These are phyloP conservation scores for Prosopis cineraria DNA, from an alignment of 306 rosid genomes.

Conservation along the genomic window DNA sequence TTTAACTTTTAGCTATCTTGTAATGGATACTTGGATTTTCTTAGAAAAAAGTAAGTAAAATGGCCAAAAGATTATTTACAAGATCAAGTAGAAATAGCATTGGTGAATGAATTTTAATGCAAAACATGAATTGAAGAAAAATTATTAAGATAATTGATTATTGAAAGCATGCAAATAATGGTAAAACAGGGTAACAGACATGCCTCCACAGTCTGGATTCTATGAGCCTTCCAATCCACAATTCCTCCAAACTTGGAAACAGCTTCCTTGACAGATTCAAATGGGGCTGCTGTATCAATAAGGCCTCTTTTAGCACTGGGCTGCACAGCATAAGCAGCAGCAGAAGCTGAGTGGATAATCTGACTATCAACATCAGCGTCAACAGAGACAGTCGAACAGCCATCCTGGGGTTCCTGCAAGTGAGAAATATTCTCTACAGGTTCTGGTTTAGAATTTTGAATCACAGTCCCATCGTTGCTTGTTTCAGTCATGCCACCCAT, in stretches of 20 bases:
- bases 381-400: conserved; percentile 29
- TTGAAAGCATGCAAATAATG: conserved; percentile 22
- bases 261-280: conserved; percentile 97
- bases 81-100: conserved; percentile 27
- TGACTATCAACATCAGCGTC: conserved; percentile 30
- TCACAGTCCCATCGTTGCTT: conserved; percentile 27
- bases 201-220: conserved; percentile 90
- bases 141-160: background rate
- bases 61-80: conserved; percentile 9
- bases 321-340: conserved; percentile 42
- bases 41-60: conserved; percentile 33
- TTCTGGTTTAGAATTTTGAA: conserved; percentile 37
- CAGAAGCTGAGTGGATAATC: conserved; percentile 39
- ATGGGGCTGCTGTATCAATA: conserved; percentile 90
- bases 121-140: conserved; percentile 19
- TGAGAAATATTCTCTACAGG: conserved; percentile 29
- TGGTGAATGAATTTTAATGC: conserved; percentile 29
- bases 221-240: conserved; percentile 99
- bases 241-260: conserved; percentile 98
- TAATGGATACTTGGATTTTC: conserved; percentile 16
- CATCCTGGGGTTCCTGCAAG: conserved; percentile 36
- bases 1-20: conserved; percentile 17
- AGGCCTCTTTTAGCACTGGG: conserved; percentile 54
- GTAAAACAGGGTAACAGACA: conserved; percentile 30
- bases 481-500: conserved; percentile 33